phyloP scores from a whole-genome alignment of 176 grass and related monocot genomes.

The Eragrostis nindensis region DNA sequence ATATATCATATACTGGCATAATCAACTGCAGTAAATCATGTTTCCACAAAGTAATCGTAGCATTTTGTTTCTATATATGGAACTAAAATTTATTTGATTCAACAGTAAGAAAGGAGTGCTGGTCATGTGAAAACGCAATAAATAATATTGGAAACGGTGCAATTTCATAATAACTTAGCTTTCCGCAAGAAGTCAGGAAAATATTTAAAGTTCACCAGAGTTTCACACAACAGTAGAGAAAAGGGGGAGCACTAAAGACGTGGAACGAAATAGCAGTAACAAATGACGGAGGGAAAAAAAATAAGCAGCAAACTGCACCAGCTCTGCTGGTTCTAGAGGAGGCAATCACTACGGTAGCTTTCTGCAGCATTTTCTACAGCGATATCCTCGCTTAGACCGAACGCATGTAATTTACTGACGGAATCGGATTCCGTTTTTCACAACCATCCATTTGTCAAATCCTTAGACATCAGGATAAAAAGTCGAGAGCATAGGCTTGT shows the following conservation, averaged over 20 bases:
- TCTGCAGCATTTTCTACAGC: constrained; percentile 29
- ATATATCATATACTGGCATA: background rate
- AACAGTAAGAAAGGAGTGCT: background rate
- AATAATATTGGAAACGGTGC: background rate
- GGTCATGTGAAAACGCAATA: background rate
- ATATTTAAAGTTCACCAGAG: background rate
- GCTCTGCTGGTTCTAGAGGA: constrained; percentile 6
- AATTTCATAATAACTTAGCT: background rate
- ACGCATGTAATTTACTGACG: constrained; percentile 15
- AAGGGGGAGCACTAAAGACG: background rate
- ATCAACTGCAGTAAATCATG: background rate
- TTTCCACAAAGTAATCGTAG: background rate
- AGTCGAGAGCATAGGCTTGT: constrained; percentile 39
- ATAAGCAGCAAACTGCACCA: background rate
- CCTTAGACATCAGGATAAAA: constrained; percentile 15
- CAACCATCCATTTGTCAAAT: constrained; percentile 37
- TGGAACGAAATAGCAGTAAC: background rate
- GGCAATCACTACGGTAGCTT: constrained; percentile 5
- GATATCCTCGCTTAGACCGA: constrained; percentile 38
- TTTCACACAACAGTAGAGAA: background rate
- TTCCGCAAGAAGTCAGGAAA: background rate
- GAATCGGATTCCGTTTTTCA: constrained; percentile 49
- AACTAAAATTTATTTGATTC: background rate
- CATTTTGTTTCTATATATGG: background rate
- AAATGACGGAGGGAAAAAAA: background rate